Evolutionary conservation across 2,329 filamentous ascomycete species (phyloP).

Genomic region (Claviceps maximensis): DNA sequence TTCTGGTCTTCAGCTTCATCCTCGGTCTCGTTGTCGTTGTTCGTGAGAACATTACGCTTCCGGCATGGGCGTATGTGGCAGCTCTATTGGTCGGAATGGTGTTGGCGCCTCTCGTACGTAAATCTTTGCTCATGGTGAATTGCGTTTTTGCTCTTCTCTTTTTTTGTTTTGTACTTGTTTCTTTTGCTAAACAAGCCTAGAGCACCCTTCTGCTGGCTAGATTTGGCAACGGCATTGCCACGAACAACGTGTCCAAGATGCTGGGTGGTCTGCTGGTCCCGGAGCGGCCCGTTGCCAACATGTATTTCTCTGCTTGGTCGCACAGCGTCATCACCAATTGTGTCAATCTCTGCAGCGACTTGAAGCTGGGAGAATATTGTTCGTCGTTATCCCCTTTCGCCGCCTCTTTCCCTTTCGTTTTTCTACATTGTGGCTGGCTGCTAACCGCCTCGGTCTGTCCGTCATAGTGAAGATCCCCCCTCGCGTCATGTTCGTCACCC

Average conservation of each 20-base stretch:
- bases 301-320: constrained; percentile 47
- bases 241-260: constrained; percentile 40
- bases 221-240: constrained; percentile 36
- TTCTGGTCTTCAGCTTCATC: constrained; percentile 20
- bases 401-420: neutral
- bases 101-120: constrained; percentile 2
- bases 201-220: constrained; percentile 38
- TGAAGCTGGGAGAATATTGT: constrained; percentile 48
- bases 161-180: neutral
- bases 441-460: no score
- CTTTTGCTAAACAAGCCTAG: constrained; percentile 14
- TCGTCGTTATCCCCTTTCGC: constrained; percentile 14
- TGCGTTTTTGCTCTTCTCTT: neutral
- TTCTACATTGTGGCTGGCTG: neutral
- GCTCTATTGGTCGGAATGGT: constrained; percentile 16
- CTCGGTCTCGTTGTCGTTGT: constrained; percentile 21
- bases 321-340: constrained; percentile 40
- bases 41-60: constrained; percentile 22
- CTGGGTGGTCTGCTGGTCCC: constrained; percentile 37
- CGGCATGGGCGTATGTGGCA: constrained; percentile 23
- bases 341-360: constrained; percentile 36
- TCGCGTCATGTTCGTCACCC: constrained; percentile 26
- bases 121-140: neutral
- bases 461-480: constrained; percentile 19
- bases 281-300: constrained; percentile 38